Percentiles rank a stretch among this genome's conserved stretches.
Conservation (phyloP, 2,329 filamentous ascomycete genomes). For the Cladosporium velox region DNA sequence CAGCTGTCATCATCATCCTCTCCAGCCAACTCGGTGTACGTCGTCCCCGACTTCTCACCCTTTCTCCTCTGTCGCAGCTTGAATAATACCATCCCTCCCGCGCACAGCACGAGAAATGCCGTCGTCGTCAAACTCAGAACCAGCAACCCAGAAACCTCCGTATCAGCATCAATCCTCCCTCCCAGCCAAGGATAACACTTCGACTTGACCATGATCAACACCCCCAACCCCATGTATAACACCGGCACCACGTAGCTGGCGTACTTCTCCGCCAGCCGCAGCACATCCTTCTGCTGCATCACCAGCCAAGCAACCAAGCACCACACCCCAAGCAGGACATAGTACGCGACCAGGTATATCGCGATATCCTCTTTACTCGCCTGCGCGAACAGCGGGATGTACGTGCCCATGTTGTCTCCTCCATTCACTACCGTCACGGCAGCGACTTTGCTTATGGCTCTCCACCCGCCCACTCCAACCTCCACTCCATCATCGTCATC, state of each 20-base stretch:
- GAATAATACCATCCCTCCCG: not conserved
- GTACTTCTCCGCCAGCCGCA: constrained; percentile 6
- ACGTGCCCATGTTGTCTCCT: constrained; percentile 10
- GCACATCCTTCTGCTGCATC: constrained; percentile 10
- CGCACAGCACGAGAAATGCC: not conserved
- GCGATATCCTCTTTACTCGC: not conserved
- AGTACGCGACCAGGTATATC: not conserved
- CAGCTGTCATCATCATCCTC: not conserved
- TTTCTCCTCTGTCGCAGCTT: not conserved
- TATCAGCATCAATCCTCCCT: not conserved
- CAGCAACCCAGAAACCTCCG: not conserved
- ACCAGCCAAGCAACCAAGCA: constrained; percentile 1
- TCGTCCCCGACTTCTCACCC: not conserved
- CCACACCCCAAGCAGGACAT: not conserved
- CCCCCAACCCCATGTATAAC: not conserved
- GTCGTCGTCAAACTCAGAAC: not conserved
- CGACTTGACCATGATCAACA: constrained; percentile 4
- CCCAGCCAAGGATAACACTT: constrained; percentile 12
- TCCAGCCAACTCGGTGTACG: not conserved
- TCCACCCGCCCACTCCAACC: not conserved
- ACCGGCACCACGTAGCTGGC: not conserved
- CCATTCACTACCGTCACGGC: constrained; percentile 3
- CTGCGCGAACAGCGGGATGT: constrained; percentile 7
- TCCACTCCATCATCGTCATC: not conserved
- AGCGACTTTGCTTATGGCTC: not conserved